Percentiles rank a stretch among this genome's conserved stretches.
These are phyloP conservation scores for Colletotrichum lini DNA, from an alignment of 2,329 filamentous ascomycete species.

Conservation along the genomic window DNA sequence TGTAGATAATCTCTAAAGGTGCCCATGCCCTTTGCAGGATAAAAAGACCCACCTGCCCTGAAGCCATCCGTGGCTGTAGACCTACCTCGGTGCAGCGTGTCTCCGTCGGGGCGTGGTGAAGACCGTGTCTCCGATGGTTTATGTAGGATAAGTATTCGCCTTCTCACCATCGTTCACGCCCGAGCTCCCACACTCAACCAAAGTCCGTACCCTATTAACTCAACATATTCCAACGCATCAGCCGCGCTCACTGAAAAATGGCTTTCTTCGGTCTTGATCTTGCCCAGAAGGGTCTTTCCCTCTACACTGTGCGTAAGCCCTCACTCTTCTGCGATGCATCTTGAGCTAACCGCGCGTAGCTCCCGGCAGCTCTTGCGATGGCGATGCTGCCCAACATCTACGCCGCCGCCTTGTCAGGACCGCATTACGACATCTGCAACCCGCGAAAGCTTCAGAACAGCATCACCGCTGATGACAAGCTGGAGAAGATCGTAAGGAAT, in stretches of 20 bases:
- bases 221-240: neutral
- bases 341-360: slow-evolving; percentile 46
- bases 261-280: slow-evolving; percentile 52
- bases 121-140: neutral
- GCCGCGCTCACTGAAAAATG: slow-evolving; percentile 17
- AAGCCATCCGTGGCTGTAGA: neutral
- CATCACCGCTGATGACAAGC: slow-evolving; percentile 50
- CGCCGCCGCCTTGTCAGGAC: slow-evolving; percentile 48
- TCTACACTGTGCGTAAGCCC: slow-evolving; percentile 48
- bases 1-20: neutral
- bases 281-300: slow-evolving; percentile 53
- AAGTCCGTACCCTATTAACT: neutral
- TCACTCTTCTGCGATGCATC: slow-evolving; percentile 12
- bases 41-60: neutral
- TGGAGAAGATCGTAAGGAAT: slow-evolving; percentile 48
- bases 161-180: neutral
- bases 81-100: neutral
- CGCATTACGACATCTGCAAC: slow-evolving; percentile 55
- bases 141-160: neutral
- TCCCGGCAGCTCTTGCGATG: slow-evolving; percentile 57
- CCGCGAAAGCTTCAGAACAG: slow-evolving; percentile 54
- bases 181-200: neutral
- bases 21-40: neutral
- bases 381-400: slow-evolving; percentile 55
- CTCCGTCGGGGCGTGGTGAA: neutral